Conservation (phyloP, 768 basidiomycete genomes). For the Lactarius deliciosus region DNA sequence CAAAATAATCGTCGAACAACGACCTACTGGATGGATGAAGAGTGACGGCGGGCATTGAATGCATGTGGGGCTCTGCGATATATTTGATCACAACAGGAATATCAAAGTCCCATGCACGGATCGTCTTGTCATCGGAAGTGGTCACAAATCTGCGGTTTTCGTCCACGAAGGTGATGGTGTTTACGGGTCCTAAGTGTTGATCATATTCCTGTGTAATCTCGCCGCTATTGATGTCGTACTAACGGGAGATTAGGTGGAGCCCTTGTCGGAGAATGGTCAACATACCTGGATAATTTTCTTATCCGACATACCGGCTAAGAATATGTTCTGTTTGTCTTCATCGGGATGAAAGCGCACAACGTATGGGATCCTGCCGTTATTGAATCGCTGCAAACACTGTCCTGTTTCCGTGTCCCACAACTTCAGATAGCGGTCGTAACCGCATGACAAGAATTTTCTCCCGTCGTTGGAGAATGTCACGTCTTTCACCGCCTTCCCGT, state of each 20-base stretch:
- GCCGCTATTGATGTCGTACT: conserved; percentile 95
- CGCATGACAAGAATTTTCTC: conserved; percentile 83
- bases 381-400: conserved; percentile 94
- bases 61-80: conserved; percentile 99
- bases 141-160: conserved; percentile 97
- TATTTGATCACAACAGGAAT: conserved; percentile 99
- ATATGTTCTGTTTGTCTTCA: conserved; percentile 92
- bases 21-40: conserved; percentile 90
- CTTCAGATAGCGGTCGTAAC: conserved; percentile 97
- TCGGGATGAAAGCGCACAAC: conserved; percentile 96
- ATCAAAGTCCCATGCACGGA: conserved; percentile 99
- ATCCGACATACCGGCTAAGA: conserved; percentile 98
- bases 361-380: conserved; percentile 97
- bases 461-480: conserved; percentile 95
- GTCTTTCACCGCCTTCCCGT: conserved; percentile 95
- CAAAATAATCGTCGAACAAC: conserved; percentile 15
- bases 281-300: conserved; percentile 97
- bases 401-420: conserved; percentile 99
- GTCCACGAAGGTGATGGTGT: conserved; percentile 98
- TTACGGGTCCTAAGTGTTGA: conserved; percentile 97
- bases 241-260: conserved; percentile 16
- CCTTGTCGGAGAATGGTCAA: background rate
- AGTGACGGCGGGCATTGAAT: conserved; percentile 98
- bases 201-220: conserved; percentile 99
- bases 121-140: conserved; percentile 98